Conservation (phyloP, 1,284 basidiomycete species). For the Heterobasidion occidentale region DNA sequence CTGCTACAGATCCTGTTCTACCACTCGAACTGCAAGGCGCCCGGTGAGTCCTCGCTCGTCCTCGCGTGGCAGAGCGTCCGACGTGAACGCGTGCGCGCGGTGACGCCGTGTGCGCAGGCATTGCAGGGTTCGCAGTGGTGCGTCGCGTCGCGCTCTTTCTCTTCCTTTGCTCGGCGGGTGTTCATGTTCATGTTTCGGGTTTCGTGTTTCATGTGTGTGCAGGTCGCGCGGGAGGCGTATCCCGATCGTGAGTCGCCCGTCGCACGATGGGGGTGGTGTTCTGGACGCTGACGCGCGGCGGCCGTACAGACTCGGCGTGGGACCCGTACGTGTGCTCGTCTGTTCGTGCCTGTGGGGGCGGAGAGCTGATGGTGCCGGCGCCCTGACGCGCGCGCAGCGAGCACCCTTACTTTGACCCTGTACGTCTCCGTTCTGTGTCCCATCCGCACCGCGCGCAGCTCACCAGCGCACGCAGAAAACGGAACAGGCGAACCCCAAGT, state of each 20-base stretch:
- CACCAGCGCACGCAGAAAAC: slow-evolving; percentile 52
- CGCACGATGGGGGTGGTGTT: no score
- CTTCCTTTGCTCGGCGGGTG: no score
- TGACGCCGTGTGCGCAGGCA: slow-evolving; percentile 38
- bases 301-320: slow-evolving; percentile 74
- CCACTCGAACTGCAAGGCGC: slow-evolving; percentile 88
- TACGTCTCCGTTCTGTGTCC: slow-evolving; percentile 22
- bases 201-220: neutral
- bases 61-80: neutral
- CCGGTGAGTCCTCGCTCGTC: slow-evolving; percentile 42
- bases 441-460: neutral
- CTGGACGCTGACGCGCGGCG: no score
- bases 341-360: neutral
- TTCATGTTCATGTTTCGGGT: neutral
- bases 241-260: slow-evolving; percentile 66
- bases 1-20: slow-evolving; percentile 53
- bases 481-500: slow-evolving; percentile 67
- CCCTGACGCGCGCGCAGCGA: slow-evolving; percentile 25
- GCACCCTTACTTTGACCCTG: slow-evolving; percentile 88
- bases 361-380: neutral
- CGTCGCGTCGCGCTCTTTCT: slow-evolving; percentile 8
- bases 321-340: slow-evolving; percentile 50
- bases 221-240: slow-evolving; percentile 82
- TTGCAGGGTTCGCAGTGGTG: slow-evolving; percentile 80
- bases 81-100: neutral